phyloP scores from a whole-genome alignment of 2,329 filamentous ascomycete genomes.

The Colletotrichum musae region DNA sequence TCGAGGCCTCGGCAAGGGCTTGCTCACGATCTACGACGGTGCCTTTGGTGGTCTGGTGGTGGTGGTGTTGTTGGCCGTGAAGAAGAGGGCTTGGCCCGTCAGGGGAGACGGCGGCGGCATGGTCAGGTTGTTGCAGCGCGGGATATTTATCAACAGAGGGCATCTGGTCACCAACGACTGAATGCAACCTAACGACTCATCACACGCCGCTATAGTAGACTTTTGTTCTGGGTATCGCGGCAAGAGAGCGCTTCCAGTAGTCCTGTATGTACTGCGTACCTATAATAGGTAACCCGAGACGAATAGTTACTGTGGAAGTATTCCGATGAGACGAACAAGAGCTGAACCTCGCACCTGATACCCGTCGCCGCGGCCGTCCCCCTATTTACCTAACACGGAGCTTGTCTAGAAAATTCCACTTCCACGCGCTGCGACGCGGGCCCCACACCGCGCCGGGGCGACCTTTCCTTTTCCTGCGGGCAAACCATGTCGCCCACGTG shows the following conservation, averaged over 20 bases:
- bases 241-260: slow-evolving; percentile 12
- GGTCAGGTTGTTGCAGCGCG: slow-evolving; percentile 9
- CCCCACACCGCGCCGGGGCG: neutral
- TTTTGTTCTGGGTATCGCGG: slow-evolving; percentile 4
- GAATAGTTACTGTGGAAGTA: too few relatives aligned
- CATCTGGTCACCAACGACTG: slow-evolving; percentile 28
- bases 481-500: slow-evolving; percentile 40
- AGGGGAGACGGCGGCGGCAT: neutral
- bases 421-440: slow-evolving; percentile 17
- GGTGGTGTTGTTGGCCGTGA: neutral
- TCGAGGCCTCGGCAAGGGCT: slow-evolving; percentile 36
- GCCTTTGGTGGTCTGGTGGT: neutral
- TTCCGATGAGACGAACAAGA: neutral
- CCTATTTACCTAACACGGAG: slow-evolving; percentile 20
- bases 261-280: neutral
- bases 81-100: neutral
- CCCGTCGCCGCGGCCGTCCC: neutral
- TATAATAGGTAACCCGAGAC: too few relatives aligned
- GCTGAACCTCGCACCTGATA: neutral
- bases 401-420: slow-evolving; percentile 39
- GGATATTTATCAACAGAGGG: slow-evolving; percentile 33
- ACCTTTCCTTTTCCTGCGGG: neutral
- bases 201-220: neutral
- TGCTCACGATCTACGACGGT: slow-evolving; percentile 31
- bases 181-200: slow-evolving; percentile 14